Evolutionary conservation across 306 rosid species (phyloP).

Genomic region (Inga laurina): DNA sequence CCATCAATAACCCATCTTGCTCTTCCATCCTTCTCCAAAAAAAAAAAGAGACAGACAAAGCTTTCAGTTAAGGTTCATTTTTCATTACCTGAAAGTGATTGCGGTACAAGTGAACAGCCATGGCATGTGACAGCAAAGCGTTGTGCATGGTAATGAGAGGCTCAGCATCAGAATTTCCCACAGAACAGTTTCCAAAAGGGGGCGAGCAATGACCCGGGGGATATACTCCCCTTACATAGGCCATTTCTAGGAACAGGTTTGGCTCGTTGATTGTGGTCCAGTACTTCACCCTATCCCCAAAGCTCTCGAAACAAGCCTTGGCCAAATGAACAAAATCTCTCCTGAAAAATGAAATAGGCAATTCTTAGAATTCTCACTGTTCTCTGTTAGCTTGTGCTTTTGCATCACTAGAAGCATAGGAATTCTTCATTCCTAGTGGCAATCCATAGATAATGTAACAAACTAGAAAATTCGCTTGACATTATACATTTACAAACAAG

Average conservation of each 20-base stretch:
- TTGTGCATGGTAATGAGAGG: constrained; percentile 71
- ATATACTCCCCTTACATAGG: constrained; percentile 35
- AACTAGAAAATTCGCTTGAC: neutral
- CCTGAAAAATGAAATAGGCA: constrained; percentile 36
- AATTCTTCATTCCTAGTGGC: neutral
- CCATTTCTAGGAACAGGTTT: constrained; percentile 29
- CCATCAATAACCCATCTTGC: neutral
- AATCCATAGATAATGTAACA: constrained; percentile 3
- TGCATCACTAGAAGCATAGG: neutral
- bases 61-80: neutral
- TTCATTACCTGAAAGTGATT: constrained; percentile 51
- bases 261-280: constrained; percentile 67
- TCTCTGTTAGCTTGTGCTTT: neutral
- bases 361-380: neutral
- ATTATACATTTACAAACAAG: neutral
- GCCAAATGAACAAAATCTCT: constrained; percentile 60
- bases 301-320: constrained; percentile 48
- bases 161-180: constrained; percentile 63
- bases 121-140: constrained; percentile 65
- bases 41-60: constrained; percentile 25
- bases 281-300: constrained; percentile 56
- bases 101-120: constrained; percentile 56
- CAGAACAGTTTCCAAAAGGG: constrained; percentile 69
- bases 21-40: neutral
- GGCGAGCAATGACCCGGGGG: constrained; percentile 62